Conservation (phyloP, 805 yeast species). For the Ogataea corticis region DNA sequence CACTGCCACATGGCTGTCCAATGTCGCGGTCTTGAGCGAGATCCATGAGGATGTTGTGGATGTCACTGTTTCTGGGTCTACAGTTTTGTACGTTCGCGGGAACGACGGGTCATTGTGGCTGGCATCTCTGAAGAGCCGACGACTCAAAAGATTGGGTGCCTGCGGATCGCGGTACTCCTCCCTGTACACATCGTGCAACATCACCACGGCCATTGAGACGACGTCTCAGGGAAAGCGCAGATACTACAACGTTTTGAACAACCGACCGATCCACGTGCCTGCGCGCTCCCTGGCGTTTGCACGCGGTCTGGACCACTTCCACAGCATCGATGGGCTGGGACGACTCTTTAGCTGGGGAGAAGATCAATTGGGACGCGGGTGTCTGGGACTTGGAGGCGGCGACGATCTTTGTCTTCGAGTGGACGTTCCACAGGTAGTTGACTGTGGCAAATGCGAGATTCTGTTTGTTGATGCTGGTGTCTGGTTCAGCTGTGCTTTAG, state of each 20-base stretch:
- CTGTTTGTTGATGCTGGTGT: constrained; percentile 16
- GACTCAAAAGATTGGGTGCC: neutral
- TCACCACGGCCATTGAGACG: constrained; percentile 11
- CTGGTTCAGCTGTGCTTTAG: constrained; percentile 17
- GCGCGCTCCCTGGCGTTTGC: constrained; percentile 3
- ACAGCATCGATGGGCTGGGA: constrained; percentile 6
- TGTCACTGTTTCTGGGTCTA: constrained; percentile 10
- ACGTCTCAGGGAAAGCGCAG: neutral
- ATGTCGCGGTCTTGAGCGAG: constrained; percentile 2
- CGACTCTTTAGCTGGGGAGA: constrained; percentile 15
- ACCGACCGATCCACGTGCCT: constrained; percentile 9
- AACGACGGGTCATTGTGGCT: constrained; percentile 12
- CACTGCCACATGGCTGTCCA: neutral
- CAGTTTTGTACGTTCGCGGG: constrained; percentile 10
- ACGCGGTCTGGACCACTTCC: constrained; percentile 16
- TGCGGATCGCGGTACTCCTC: constrained; percentile 1
- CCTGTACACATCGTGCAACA: constrained; percentile 16
- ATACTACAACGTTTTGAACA: constrained; percentile 12
- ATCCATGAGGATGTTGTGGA: constrained; percentile 12
- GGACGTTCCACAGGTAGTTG: constrained; percentile 7
- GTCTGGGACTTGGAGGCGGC: constrained; percentile 12
- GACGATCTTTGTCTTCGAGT: constrained; percentile 1
- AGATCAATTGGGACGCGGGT: constrained; percentile 14
- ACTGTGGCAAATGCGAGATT: constrained; percentile 1
- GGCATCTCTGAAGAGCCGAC: constrained; percentile 11